Percentiles rank a stretch among this genome's conserved stretches.
These are phyloP conservation scores for Panaeolus cyanescens DNA, from an alignment of 768 basidiomycete genomes.

Conservation along the genomic window DNA sequence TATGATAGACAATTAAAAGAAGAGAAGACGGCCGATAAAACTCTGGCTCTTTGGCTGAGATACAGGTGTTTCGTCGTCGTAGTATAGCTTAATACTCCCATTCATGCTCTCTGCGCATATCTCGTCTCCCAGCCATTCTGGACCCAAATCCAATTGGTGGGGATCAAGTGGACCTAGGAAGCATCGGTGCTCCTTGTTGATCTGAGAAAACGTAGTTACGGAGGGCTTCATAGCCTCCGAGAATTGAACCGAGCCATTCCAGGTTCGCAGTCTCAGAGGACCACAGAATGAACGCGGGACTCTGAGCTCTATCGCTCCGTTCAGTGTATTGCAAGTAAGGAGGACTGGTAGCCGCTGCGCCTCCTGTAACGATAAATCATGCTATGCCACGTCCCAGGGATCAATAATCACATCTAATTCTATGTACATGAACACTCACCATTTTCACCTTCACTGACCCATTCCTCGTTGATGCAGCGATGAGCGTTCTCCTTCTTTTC, in stretches of 20 bases:
- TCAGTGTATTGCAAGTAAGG: constrained; percentile 19
- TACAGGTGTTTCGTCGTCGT: constrained; percentile 31
- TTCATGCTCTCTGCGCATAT: constrained; percentile 32
- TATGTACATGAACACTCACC: constrained; percentile 6
- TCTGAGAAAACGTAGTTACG: constrained; percentile 32
- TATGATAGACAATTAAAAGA: not conserved
- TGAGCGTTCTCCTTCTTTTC: not conserved
- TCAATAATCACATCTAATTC: not conserved
- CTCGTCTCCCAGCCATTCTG: constrained; percentile 38
- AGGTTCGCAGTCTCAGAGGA: constrained; percentile 26
- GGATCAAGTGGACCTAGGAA: constrained; percentile 37
- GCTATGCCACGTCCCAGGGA: too few relatives aligned
- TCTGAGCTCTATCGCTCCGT: constrained; percentile 33
- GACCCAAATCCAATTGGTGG: constrained; percentile 13
- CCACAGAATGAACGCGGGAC: constrained; percentile 46
- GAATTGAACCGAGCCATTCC: constrained; percentile 27
- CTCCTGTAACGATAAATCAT: constrained; percentile 12
- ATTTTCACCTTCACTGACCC: constrained; percentile 5
- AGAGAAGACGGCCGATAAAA: not conserved
- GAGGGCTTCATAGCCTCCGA: constrained; percentile 27
- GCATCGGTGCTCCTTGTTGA: constrained; percentile 26
- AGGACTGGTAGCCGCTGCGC: constrained; percentile 22
- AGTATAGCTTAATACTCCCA: constrained; percentile 35
- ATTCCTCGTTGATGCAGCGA: not conserved
- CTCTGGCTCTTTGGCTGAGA: not conserved